Evolutionary conservation across 352 stramenopile species (phyloP).

Genomic region (Pythium rishiriense): DNA sequence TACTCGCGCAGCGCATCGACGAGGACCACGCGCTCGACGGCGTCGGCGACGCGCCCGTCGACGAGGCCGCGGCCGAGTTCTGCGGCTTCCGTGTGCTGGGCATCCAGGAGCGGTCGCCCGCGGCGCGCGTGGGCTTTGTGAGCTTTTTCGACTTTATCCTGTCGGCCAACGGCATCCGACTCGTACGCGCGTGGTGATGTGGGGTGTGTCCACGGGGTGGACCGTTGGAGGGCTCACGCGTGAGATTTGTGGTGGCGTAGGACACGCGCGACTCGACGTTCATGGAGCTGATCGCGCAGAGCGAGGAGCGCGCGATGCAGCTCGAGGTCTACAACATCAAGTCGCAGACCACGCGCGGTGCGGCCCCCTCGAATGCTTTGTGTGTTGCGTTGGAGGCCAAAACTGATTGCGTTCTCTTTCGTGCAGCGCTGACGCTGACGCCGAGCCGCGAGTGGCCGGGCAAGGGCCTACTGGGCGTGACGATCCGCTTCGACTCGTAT

Average conservation of each 20-base stretch:
- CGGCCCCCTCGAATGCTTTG: not conserved
- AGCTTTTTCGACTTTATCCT: slow-evolving; percentile 99
- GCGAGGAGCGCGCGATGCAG: slow-evolving; percentile 71
- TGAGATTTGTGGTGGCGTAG: slow-evolving; percentile 21
- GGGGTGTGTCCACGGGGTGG: not conserved
- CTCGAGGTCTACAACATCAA: slow-evolving; percentile 84
- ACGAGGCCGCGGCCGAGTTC: slow-evolving; percentile 59
- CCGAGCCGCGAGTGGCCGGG: slow-evolving; percentile 93
- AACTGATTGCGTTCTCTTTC: not conserved
- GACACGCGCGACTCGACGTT: slow-evolving; percentile 88
- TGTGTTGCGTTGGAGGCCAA: not conserved
- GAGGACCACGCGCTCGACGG: not conserved
- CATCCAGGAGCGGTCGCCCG: slow-evolving; percentile 95
- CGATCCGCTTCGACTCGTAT: slow-evolving; percentile 97
- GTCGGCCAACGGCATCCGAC: slow-evolving; percentile 89
- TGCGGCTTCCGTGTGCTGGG: slow-evolving; percentile 95
- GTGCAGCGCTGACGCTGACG: slow-evolving; percentile 75
- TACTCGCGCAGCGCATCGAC: slow-evolving; percentile 5
- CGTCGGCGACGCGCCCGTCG: not conserved
- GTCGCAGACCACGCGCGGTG: slow-evolving; percentile 62
- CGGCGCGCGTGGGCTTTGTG: slow-evolving; percentile 91
- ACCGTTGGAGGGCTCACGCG: not conserved
- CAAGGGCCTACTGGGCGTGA: slow-evolving; percentile 95
- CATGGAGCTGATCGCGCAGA: slow-evolving; percentile 91
- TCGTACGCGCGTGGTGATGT: slow-evolving; percentile 33